Base-by-base conservation (phyloP, 176 grass and related monocot species). In the Musa schizocarpa region DNA sequence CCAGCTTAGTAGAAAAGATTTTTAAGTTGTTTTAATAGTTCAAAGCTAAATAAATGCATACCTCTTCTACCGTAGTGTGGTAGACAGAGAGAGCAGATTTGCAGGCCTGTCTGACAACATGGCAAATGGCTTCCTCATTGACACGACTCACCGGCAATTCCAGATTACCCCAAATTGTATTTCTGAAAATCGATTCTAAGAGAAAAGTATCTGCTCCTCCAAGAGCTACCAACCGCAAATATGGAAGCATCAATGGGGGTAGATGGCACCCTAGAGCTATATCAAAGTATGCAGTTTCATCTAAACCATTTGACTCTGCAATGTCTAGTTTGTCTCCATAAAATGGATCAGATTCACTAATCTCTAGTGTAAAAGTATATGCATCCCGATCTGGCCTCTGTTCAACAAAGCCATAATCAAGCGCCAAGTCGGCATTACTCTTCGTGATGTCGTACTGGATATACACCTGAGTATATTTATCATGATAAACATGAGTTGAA, bases 151-250 rank as follows among this genome's bases (percentile, higher is more conserved):
- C 21, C 53, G 95, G 88, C 74, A 94, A 74, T 80, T 99, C 95
- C 84, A 99, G 88, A 82, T 93, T 86, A 51, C 81, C 90, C 90
- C 95, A 99, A 73, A 99, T 62, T 57, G 78, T 59, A 86, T 94
- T 94, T 79, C 95, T 87, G 71, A 94, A 99, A 71, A 99, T 82
- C 73, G 90, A 87, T 87, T 99, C 95, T 74, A 99, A 58, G 24
- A 99, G 61, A 86, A 99, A 99, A 69, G 90, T 90, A 79, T 92
- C 91, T 82, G 95, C 86, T 75, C 95, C 95, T 19, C 90, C 95
- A 69, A 99, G 85, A 68, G 86, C 89, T 68, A 99, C 74, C 73
- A 99, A 80, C 51, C 95, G 76, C 29, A 99, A 80, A 85, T 94
- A 99, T 24, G 88, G 85, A 72, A 99, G 77, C 65, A 99, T 85